Evolutionary conservation across 2,329 filamentous ascomycete genomes (phyloP).

Genomic region (Phaeomoniella chlamydospora): DNA sequence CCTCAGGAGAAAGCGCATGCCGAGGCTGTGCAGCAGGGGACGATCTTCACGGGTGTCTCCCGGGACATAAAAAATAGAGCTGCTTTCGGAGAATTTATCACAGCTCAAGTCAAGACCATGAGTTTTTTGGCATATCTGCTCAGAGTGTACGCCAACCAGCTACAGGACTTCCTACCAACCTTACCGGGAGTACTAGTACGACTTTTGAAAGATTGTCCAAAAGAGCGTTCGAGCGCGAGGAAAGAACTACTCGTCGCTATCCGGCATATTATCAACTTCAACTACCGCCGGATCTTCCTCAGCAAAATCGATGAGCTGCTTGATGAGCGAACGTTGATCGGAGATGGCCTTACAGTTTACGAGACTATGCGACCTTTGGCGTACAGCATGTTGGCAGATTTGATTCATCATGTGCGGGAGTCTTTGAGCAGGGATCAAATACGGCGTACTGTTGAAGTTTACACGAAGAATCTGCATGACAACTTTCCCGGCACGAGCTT

Average conservation of each 20-base stretch:
- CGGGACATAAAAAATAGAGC: constrained; percentile 84
- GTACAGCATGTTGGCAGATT: constrained; percentile 95
- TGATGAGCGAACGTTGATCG: constrained; percentile 86
- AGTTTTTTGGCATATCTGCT: constrained; percentile 92
- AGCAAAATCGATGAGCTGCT: constrained; percentile 89
- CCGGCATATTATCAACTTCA: constrained; percentile 97
- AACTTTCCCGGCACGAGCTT: constrained; percentile 96
- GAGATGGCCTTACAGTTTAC: constrained; percentile 89
- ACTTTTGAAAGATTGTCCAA: constrained; percentile 79
- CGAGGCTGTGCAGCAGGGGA: constrained; percentile 64
- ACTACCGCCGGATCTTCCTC: constrained; percentile 88
- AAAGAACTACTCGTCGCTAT: constrained; percentile 96
- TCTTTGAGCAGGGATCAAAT: constrained; percentile 83
- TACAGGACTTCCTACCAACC: constrained; percentile 74
- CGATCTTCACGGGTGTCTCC: constrained; percentile 84
- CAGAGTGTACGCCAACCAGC: constrained; percentile 70
- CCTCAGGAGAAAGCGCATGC: constrained; percentile 85
- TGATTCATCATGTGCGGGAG: constrained; percentile 94
- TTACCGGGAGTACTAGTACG: constrained; percentile 84
- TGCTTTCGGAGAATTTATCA: constrained; percentile 95
- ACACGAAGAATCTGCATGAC: constrained; percentile 90
- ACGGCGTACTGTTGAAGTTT: constrained; percentile 87
- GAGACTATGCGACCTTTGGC: constrained; percentile 91
- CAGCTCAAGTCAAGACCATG: constrained; percentile 98
- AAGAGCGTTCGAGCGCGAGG: constrained; percentile 82